Evolutionary conservation across 805 yeast species (phyloP), one percentile per base, ranked within the genome.

Genomic region (Pichia paraexigua): DNA sequence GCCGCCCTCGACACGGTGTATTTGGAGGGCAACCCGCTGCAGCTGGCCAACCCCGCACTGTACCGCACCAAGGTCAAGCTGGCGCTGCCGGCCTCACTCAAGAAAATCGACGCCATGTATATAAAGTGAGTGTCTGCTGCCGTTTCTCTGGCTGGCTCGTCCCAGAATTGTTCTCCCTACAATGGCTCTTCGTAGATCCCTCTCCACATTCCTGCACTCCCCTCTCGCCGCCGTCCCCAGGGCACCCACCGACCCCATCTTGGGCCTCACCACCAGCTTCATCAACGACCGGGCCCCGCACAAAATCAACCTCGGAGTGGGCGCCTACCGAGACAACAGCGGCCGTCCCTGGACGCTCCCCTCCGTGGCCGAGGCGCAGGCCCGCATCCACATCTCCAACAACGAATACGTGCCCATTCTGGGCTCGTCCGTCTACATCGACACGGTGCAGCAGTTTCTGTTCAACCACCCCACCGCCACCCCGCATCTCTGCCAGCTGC

Each of bases 301-400:
- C 15, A 85, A 80, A 64, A 68, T 77, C 59, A 76, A 77, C 58
- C 72, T 86, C 59, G 92, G 94, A 54, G 90, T 85, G 21, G 95
- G 98, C 49, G 92, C 98, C n/a, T 92, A 92, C 74, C 79, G 98
- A 66, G 96, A 90, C 67, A 82, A 85, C 65, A 60, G 69, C 11
- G 98, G 98, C 45, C 80, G 83, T 66, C 97, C 98, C 45, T 89
- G 87, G 79, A 85, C 92, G 52, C 76, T 91, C 59, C 91, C 95
- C 18, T 74, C 87, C 30, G 88, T 88, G 54, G 73, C 75, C 61
- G 71, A 74, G 60, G 92, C 91, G 2, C 39, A 35, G n/a, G 9
- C 9, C 8, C 4, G 20, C 1, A 35, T 35, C 18, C 17, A n/a
- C 9, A 5, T 35, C 2, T 35, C 39, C 18, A 35, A 35, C 39